Base-by-base conservation (phyloP, 345 rosid genomes). In the Excoecaria cochinchinensis region DNA sequence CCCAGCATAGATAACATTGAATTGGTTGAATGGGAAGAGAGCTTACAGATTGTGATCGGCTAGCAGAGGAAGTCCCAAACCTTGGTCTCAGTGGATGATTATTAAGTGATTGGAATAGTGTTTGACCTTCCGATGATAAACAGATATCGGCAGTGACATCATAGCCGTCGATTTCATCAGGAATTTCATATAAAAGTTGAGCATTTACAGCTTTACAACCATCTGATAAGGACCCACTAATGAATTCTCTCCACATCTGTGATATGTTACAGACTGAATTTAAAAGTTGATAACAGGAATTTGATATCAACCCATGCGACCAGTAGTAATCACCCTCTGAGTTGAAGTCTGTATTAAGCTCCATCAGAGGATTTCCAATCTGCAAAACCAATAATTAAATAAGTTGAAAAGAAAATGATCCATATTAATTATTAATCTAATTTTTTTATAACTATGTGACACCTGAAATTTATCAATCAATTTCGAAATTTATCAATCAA, bases 341-440 rank as follows among this genome's bases (percentile, higher is more conserved):
- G 40, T 68, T 74, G 0, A 68, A 3, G 39, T 78, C 77, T 0
- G 70, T 50, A 11, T 51, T 36, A 46, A 79, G 73, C 46, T 78
- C 81, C 74, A 78, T 8, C 4, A 78, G 42, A 58, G 81, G 77
- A 67, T 78, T 78, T 42, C 77, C 81, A 59, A 78, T 61, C 81
- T 78, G 70, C 16, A n/a, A 66, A 70, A 57, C 24, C 21, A 7
- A 72, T 21, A 14, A 50, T 57, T 24, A 50, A 24, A 51, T 31
- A 31, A 31, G 31, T 31, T 31, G 31, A 31, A 31, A 31, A 31
- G 31, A 31, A 31, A 31, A 31, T 31, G 31, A 31, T 31, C 1
- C 31, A 31, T 31, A 31, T 1, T 31, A 0, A 31, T 31, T 1
- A 31, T 31, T 31, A 31, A 31, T n/a, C n/a, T n/a, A n/a, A n/a